Evolutionary conservation across 1,284 basidiomycete genomes (phyloP), one percentile per base, ranked within the genome.

Genomic region (Hemileia vastatrix): DNA sequence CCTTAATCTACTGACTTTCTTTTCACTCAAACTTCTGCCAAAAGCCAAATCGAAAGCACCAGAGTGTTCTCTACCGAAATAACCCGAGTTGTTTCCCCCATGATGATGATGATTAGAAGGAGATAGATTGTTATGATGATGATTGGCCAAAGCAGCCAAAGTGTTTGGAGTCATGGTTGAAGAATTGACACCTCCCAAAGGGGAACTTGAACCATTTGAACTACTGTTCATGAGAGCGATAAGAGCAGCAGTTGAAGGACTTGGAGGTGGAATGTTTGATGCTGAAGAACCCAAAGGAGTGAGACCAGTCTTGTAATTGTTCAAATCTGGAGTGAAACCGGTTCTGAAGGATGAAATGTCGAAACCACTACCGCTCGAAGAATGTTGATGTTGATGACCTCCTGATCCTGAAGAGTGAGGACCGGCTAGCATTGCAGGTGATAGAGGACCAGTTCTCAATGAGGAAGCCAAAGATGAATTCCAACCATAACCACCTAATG

Each of bases 401-500:
- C 67, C 55, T 77, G 73, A 55, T 71, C 72, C 67, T 67, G 57
- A 67, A 64, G 71, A 70, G 70, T 76, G 84, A 2, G 92, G 92
- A 13, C 88, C 92, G 32, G 88, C 85, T 64, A 96, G 85, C 90
- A 95, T 94, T 64, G 93, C 92, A 40, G 93, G 92, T 6, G 87
- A 90, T 45, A 96, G 83, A 1, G 92, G 93, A 4, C 93, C 93
- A 0, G 89, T 83, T 51, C 93, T 83, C 32, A 96, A 83, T 0
- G 89, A 92, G 76, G 85, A 86, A 45, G 80, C 77, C n/a, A 40
- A 15, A 40, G 36, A 40, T 11, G 36, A 40, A 40, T 40, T 40
- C 36, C 36, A 40, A 40, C 36, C 36, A 40, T 40, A 11, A 40
- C 11, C 8, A 11, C 36, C 36, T 9, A 40, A 9, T 15, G 9